Evolutionary conservation across 768 basidiomycete genomes (phyloP).

Genomic region (Collybiopsis luxurians): DNA sequence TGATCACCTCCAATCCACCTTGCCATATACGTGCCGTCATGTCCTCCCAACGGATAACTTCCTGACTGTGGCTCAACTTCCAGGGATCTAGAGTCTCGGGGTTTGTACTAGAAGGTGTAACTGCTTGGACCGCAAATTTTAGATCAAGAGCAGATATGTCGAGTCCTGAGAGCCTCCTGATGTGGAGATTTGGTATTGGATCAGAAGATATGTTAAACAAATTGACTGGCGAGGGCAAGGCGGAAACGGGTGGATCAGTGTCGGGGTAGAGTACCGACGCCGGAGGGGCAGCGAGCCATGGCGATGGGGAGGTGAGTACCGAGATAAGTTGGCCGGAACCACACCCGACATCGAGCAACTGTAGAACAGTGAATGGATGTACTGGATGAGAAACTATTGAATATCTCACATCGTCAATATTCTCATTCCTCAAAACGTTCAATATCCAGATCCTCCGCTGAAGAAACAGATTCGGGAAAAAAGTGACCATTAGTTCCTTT

Average conservation of each 20-base stretch:
- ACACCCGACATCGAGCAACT: slow-evolving; percentile 85
- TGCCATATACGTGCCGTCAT: slow-evolving; percentile 68
- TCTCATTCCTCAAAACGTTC: slow-evolving; percentile 55
- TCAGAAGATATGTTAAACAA: slow-evolving; percentile 24
- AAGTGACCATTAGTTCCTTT: slow-evolving; percentile 50
- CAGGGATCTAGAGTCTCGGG: slow-evolving; percentile 11
- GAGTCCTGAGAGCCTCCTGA: slow-evolving; percentile 58
- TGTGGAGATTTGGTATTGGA: slow-evolving; percentile 57
- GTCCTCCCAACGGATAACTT: slow-evolving; percentile 60
- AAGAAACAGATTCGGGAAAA: slow-evolving; percentile 64
- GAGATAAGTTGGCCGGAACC: slow-evolving; percentile 75
- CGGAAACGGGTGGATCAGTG: slow-evolving; percentile 13
- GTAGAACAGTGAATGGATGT: not conserved
- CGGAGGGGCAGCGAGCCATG: slow-evolving; percentile 55
- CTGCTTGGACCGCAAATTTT: slow-evolving; percentile 46
- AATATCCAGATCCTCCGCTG: slow-evolving; percentile 75
- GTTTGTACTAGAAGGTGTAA: slow-evolving; percentile 19
- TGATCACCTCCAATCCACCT: slow-evolving; percentile 68
- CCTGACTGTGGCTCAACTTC: slow-evolving; percentile 17
- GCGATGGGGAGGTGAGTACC: slow-evolving; percentile 71
- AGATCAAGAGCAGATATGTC: slow-evolving; percentile 61
- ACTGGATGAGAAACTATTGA: too few species aligned
- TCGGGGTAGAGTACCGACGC: slow-evolving; percentile 27
- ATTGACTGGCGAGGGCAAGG: slow-evolving; percentile 8
- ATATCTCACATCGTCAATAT: slow-evolving; percentile 45